Percentiles rank a stretch among this genome's conserved stretches.
Evolutionary conservation across 2,329 filamentous ascomycete species (phyloP).

Genomic region (Alternaria sp.): DNA sequence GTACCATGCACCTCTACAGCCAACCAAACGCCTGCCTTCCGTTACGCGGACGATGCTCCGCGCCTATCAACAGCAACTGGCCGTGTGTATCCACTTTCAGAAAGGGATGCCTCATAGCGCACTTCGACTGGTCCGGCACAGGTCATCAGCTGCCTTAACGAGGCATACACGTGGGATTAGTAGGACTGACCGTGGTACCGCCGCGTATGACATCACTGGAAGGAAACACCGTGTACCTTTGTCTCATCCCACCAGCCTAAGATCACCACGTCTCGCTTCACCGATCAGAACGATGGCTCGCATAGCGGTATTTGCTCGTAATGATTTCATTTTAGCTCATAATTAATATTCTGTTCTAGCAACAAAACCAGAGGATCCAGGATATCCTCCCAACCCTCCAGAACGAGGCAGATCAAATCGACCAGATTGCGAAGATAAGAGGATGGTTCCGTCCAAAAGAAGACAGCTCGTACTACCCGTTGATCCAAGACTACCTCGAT

Average conservation of each 20-base stretch:
- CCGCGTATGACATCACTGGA: slow-evolving; percentile 9
- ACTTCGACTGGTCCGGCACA: not conserved
- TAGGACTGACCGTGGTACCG: not conserved
- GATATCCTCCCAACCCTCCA: slow-evolving; percentile 22
- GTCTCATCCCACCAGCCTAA: not conserved
- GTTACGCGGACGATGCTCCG: not conserved
- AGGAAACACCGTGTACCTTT: slow-evolving; percentile 1
- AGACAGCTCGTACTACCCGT: slow-evolving; percentile 27
- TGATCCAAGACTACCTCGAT: slow-evolving; percentile 32
- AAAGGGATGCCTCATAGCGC: not conserved
- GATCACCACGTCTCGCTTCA: not conserved
- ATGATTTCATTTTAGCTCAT: not conserved
- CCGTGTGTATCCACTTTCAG: not conserved
- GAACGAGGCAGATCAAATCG: slow-evolving; percentile 30
- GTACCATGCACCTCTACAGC: not conserved
- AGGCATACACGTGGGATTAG: slow-evolving; percentile 7
- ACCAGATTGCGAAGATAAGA: slow-evolving; percentile 37
- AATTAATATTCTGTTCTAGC: slow-evolving; percentile 12
- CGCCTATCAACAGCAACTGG: not conserved
- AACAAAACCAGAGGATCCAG: slow-evolving; percentile 26
- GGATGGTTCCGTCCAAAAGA: slow-evolving; percentile 38
- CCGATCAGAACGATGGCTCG: slow-evolving; percentile 10
- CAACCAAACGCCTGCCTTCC: not conserved
- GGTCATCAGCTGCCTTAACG: not conserved
- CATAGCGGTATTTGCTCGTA: slow-evolving; percentile 8